Base-by-base conservation (phyloP, 1,284 basidiomycete genomes). In the Athelia psychrophila region DNA sequence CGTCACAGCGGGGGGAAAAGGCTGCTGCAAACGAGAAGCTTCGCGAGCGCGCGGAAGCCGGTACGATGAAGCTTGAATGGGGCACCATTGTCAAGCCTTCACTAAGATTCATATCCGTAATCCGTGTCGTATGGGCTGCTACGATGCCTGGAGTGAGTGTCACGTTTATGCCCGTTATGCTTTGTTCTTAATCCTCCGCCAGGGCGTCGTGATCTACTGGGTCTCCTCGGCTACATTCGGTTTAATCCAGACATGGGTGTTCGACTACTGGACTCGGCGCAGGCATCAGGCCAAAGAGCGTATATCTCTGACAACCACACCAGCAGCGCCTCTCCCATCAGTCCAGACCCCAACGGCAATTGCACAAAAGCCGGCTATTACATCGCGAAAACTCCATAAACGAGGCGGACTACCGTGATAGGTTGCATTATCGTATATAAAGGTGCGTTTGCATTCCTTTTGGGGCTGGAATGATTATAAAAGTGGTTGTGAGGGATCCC, bases 161-260 rank as follows among this genome's bases (percentile, higher is more conserved):
- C 3, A 44, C 42, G 20, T 42, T 51, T 38, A 19, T 46, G 48
- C 18, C 42, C 44, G 45, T 16, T 19, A 33, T 6, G 52, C 19
- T 22, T 38, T 19, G 16, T 57, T 56, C 47, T 49, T 59, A 49
- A 54, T 51, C 40, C 2, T 18, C 56, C 24, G 50, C 33, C 58
- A 94, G 90, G 82, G 87, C 47, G 77, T 95, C 18, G 76, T 86
- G 44, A 60, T 94, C 18, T 95, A 93, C 64, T 95, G 93, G 93
- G 74, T 89, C 2, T 84, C 90, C 4, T 94, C 91, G 6, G 88
- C 92, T 22, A 67, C 81, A 18, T 91, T 90, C 63, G 92, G 92
- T 33, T 71, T 95, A 20, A 54, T 86, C 16, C 91, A 95, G 64
- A 88, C 89, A 6, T 87, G 86, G 78, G 58, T 79, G n/a, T 76